phyloP scores from a whole-genome alignment of 306 rosid genomes.

The Alnus rubra region DNA sequence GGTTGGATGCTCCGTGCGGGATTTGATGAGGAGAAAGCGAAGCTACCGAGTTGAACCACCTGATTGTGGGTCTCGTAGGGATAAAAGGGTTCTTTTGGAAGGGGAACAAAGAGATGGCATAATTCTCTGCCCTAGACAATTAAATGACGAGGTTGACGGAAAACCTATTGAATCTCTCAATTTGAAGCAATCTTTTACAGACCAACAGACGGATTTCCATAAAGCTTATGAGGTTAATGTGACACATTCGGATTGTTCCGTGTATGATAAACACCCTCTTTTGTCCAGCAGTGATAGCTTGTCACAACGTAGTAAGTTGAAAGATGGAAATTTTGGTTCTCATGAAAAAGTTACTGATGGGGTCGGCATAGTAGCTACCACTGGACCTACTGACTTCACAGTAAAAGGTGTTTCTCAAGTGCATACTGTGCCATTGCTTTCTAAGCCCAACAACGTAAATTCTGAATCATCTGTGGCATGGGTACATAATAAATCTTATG shows the following conservation, averaged over 20 bases:
- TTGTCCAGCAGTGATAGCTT: constrained; percentile 34
- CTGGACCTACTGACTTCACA: constrained; percentile 12
- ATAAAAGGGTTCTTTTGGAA: constrained; percentile 40
- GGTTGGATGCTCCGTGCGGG: constrained; percentile 68
- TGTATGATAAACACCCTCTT: constrained; percentile 35
- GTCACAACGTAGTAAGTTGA: constrained; percentile 23
- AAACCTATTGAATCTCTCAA: constrained; percentile 20
- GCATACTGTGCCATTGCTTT: constrained; percentile 8
- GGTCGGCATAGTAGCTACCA: constrained; percentile 17
- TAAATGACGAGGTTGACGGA: constrained; percentile 34
- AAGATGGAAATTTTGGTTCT: constrained; percentile 37
- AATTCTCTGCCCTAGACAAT: constrained; percentile 30
- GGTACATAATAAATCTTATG: constrained; percentile 27
- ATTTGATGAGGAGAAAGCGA: constrained; percentile 90
- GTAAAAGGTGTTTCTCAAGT: constrained; percentile 35
- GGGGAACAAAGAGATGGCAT: constrained; percentile 35
- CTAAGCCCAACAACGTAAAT: constrained; percentile 25
- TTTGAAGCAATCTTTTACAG: constrained; percentile 26
- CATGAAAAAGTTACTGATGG: constrained; percentile 19
- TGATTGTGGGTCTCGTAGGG: constrained; percentile 40
- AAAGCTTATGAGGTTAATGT: constrained; percentile 31
- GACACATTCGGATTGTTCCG: constrained; percentile 32
- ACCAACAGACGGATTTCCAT: constrained; percentile 28
- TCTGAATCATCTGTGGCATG: constrained; percentile 28
- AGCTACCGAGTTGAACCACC: constrained; percentile 44